phyloP scores from a whole-genome alignment of 148 eudicot genomes.

The Silene latifolia region DNA sequence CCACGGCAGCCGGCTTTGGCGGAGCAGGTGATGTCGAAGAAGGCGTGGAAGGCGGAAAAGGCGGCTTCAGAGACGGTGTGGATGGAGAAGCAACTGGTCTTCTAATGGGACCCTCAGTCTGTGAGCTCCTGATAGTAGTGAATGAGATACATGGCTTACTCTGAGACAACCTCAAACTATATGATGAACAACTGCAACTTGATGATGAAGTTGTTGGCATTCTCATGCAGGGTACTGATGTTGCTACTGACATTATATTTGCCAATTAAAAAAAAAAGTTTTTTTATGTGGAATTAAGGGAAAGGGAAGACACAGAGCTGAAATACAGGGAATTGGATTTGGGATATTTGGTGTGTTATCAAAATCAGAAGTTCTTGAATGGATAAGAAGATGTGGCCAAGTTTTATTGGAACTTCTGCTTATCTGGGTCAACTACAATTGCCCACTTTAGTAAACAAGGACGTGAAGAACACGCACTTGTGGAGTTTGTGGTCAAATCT shows the following conservation, averaged over 20 bases:
- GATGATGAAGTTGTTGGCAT: constrained; percentile 30
- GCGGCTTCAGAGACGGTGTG: constrained; percentile 30
- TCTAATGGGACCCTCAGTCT: constrained; percentile 77
- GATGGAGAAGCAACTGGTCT: constrained; percentile 62
- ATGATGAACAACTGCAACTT: constrained; percentile 32
- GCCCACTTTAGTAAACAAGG: constrained; percentile 10
- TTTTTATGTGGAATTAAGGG: neutral
- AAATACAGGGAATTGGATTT: neutral
- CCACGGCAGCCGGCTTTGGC: constrained; percentile 18
- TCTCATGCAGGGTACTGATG: constrained; percentile 57
- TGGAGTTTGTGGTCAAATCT: neutral
- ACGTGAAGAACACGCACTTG: neutral
- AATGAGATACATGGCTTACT: constrained; percentile 23
- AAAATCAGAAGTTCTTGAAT: constrained; percentile 19
- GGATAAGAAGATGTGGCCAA: constrained; percentile 53
- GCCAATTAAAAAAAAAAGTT: neutral
- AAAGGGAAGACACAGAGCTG: neutral
- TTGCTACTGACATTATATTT: constrained; percentile 60
- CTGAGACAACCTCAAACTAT: constrained; percentile 31
- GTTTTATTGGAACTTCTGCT: constrained; percentile 22
- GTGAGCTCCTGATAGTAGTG: constrained; percentile 56
- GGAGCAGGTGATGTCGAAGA: constrained; percentile 12
- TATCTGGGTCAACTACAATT: neutral
- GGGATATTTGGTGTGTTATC: constrained; percentile 24
- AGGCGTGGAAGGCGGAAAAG: constrained; percentile 23